phyloP scores from a whole-genome alignment of 192 early-diverging fungal genomes.

The Pilobolus umbonatus region DNA sequence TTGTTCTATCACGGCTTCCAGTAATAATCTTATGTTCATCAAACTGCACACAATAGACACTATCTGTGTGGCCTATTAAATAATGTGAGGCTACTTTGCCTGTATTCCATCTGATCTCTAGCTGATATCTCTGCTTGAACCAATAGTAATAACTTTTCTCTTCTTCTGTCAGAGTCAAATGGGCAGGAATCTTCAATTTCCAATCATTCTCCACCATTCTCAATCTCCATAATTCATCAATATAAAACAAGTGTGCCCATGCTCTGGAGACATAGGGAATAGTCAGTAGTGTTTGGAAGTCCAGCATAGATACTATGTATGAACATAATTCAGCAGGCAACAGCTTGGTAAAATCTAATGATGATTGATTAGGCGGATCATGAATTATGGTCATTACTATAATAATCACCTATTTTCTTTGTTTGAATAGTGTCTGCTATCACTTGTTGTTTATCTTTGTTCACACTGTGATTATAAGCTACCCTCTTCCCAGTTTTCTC shows the following conservation, averaged over 20 bases:
- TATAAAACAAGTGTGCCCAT: conserved; percentile 3
- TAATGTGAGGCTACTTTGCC: conserved; percentile 46
- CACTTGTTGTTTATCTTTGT: too few relatives aligned
- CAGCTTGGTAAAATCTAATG: conserved; percentile 7
- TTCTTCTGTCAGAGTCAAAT: not conserved
- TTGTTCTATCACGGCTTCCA: conserved; percentile 73
- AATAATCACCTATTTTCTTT: too few relatives aligned
- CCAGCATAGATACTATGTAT: conserved; percentile 14
- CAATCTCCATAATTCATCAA: conserved; percentile 11
- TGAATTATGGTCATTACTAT: too few relatives aligned
- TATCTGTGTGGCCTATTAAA: conserved; percentile 74
- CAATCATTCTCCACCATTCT: conserved; percentile 3
- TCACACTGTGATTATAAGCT: too few relatives aligned
- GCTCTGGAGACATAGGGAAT: conserved; percentile 5
- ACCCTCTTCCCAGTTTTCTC: too few relatives aligned
- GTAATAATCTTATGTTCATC: conserved; percentile 76
- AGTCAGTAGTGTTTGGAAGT: conserved; percentile 1
- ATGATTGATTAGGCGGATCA: not conserved
- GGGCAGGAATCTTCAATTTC: conserved; percentile 6
- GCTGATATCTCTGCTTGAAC: conserved; percentile 60
- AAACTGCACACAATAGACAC: conserved; percentile 93
- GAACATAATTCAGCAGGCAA: conserved; percentile 12
- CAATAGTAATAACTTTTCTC: conserved; percentile 59
- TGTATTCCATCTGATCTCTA: conserved; percentile 62
- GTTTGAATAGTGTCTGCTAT: too few relatives aligned